These are phyloP conservation scores for Brasenia schreberi DNA, from an alignment of 164 flowering plant genomes.

Conservation along the genomic window DNA sequence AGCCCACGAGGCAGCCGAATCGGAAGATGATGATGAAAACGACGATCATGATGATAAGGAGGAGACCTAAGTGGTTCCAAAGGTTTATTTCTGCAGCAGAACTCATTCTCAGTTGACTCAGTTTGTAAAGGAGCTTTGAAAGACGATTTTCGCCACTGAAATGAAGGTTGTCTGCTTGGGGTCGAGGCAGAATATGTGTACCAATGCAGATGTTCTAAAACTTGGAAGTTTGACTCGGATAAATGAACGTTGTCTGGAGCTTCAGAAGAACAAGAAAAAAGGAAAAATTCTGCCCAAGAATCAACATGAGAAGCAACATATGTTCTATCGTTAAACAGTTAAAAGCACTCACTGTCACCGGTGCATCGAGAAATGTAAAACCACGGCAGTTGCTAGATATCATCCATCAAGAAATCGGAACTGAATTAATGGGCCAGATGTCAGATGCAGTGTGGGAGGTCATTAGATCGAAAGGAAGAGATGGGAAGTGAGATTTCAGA, in stretches of 20 bases:
- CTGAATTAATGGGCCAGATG: background rate
- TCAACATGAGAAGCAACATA: background rate
- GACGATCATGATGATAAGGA: slow-evolving; percentile 30
- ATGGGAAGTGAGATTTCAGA: background rate
- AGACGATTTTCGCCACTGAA: slow-evolving; percentile 52
- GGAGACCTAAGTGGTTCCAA: slow-evolving; percentile 33
- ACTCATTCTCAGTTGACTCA: slow-evolving; percentile 98
- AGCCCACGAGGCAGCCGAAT: slow-evolving; percentile 12
- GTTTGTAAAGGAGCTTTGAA: slow-evolving; percentile 76
- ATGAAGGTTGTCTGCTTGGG: slow-evolving; percentile 63
- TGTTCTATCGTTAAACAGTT: background rate
- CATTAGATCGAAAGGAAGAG: background rate
- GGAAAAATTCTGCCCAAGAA: too few relatives aligned
- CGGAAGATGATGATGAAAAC: slow-evolving; percentile 29
- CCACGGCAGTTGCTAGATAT: background rate
- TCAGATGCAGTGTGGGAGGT: background rate
- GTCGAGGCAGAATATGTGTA: slow-evolving; percentile 82
- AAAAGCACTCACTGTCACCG: background rate
- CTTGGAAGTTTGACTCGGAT: slow-evolving; percentile 52
- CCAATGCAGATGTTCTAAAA: slow-evolving; percentile 76
- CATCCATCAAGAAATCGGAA: background rate
- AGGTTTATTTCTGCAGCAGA: slow-evolving; percentile 84
- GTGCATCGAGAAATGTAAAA: background rate
- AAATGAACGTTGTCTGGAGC: slow-evolving; percentile 84
- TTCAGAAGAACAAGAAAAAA: slow-evolving; percentile 58